Evolutionary conservation across 306 rosid genomes (phyloP), one percentile per base, ranked within the genome.

Genomic region (Corylus americana): DNA sequence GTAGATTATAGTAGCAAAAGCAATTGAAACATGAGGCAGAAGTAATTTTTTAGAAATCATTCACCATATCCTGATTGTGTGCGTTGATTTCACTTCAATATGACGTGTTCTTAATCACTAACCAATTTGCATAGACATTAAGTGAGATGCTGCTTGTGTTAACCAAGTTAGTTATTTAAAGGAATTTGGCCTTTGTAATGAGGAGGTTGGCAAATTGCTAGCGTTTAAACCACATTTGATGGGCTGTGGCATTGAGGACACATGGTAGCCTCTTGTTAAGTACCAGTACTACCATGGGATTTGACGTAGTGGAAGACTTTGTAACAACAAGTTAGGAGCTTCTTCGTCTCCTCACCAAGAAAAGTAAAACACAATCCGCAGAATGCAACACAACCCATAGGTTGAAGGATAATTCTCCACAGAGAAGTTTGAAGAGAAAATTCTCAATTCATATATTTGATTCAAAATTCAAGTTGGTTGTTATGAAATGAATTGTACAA

Each of bases 231-330:
- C 98, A 75, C 90, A 92, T 20, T 79, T 94, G 88, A 92, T 94
- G 97, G 94, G 89, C 5, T 87, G 97, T 83, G 85, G 97, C 88
- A 92, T 94, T 74, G 97, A 94, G 69, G 98, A 88, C 78, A 87
- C 83, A 77, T 92, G 97, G 98, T 91, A 91, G 79, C 97, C 98
- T 80, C 95, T 94, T 82, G 93, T 89, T 35, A 92, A 88, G 89
- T 92, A 94, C 77, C 81, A 91, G 53, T 91, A 92, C 79, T 94
- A 92, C 84, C 88, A 61, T 74, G 98, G 98, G 68, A 84, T 94
- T 64, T 83, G 25, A 22, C 25, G 25, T 22, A 22, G 25, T 22
- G 25, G 25, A 22, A 22, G 25, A 22, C 25, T 22, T 22, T 22
- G 25, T 22, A 22, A 22, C 25, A 22, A 22, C 25, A 22, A 0